Conservation (phyloP, 1,139 yeast genomes). For the Hemisphaericaspora xylofermentans region DNA sequence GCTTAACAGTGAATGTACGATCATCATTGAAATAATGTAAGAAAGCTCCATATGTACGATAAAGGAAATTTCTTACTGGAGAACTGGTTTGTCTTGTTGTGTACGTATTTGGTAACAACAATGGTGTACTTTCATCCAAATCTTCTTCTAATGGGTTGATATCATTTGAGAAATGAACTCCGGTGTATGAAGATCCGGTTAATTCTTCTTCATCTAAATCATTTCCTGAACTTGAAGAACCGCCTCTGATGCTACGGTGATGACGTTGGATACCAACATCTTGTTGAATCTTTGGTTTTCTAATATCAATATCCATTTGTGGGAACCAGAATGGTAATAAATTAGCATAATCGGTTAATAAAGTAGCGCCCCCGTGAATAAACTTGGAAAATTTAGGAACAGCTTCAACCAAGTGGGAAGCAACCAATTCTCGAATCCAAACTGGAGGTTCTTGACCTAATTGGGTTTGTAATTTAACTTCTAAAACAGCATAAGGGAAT, state of each 20-base stretch:
- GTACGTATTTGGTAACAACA: conserved; percentile 40
- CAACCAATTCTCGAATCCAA: conserved; percentile 91
- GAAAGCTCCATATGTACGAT: conserved; percentile 36
- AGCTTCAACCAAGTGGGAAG: conserved; percentile 93
- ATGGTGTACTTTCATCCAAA: conserved; percentile 44
- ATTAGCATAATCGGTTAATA: conserved; percentile 77
- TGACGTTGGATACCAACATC: conserved; percentile 55
- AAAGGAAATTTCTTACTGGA: conserved; percentile 33
- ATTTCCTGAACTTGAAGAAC: conserved; percentile 47
- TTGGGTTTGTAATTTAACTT: conserved; percentile 95
- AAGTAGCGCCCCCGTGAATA: conserved; percentile 90
- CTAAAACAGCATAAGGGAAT: conserved; percentile 96
- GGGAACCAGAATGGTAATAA: conserved; percentile 96
- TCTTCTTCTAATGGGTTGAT: conserved; percentile 50
- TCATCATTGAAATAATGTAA: conserved; percentile 59
- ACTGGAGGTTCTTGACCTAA: conserved; percentile 97
- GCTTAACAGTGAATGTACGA: conserved; percentile 71
- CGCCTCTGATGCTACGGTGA: conserved; percentile 22
- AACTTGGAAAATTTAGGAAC: conserved; percentile 97
- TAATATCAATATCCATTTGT: conserved; percentile 95
- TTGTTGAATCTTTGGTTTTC: conserved; percentile 76
- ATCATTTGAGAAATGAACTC: conserved; percentile 49
- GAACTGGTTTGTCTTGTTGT: conserved; percentile 25
- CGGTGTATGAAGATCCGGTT: conserved; percentile 40
- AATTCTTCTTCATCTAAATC: conserved; percentile 49